Evolutionary conservation across 2,329 filamentous ascomycete species (phyloP).

Genomic region (Stachybotrys echinatus): DNA sequence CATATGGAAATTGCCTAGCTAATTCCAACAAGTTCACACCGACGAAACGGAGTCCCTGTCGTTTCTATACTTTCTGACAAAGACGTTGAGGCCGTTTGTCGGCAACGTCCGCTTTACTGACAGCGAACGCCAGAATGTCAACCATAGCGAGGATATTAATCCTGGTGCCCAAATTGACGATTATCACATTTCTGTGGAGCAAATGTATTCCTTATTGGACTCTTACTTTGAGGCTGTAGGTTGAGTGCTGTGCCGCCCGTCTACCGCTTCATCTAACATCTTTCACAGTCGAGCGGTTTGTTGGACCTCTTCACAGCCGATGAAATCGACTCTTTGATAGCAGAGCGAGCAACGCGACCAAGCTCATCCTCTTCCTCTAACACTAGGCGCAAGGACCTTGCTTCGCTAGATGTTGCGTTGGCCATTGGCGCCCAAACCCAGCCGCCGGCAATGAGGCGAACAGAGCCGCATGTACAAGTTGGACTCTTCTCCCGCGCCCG

Average conservation of each 20-base stretch:
- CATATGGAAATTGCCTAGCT: not conserved
- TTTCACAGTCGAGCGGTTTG: slow-evolving; percentile 5
- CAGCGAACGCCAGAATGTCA: slow-evolving; percentile 2
- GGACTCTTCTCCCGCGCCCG: slow-evolving; percentile 38
- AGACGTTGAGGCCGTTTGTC: slow-evolving; percentile 6
- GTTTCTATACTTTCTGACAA: slow-evolving; percentile 8
- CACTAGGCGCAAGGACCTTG: slow-evolving; percentile 5
- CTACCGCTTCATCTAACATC: slow-evolving; percentile 1
- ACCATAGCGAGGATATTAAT: not conserved
- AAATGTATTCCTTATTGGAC: slow-evolving; percentile 4
- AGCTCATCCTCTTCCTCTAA: not conserved
- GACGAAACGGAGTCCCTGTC: slow-evolving; percentile 4
- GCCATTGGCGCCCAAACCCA: slow-evolving; percentile 43
- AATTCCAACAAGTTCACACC: not conserved
- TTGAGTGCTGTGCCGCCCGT: not conserved
- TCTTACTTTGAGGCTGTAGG: slow-evolving; percentile 10
- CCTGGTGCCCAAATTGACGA: slow-evolving; percentile 1
- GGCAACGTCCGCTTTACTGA: slow-evolving; percentile 9
- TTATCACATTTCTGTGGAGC: not conserved
- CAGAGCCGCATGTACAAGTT: slow-evolving; percentile 10
- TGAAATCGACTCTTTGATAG: slow-evolving; percentile 3
- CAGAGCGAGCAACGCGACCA: not conserved
- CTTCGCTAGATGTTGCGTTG: slow-evolving; percentile 18
- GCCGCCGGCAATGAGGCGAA: slow-evolving; percentile 17
- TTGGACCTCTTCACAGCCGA: slow-evolving; percentile 8